Base-by-base conservation (phyloP, 345 rosid species). In the Syzygium jambos region DNA sequence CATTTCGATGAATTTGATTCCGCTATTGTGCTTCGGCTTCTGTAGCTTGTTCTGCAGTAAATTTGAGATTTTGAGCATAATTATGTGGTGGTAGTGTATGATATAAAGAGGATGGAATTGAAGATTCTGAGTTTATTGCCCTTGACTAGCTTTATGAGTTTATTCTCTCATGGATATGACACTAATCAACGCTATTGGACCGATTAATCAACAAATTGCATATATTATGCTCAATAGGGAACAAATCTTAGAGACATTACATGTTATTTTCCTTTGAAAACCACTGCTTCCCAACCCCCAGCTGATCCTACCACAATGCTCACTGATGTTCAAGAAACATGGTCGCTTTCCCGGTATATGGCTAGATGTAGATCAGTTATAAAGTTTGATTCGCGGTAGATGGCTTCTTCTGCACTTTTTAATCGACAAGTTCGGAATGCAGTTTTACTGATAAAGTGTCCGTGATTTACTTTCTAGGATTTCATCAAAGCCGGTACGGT, bases 401-500 rank as follows among this genome's bases (percentile, higher is more conserved):
- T 34, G 41, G 23, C 25, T 19, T 73, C 80, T 73, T 73, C 80
- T 9, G 80, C 49, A 9, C 80, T 11, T 34, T 73, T 68, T 17
- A 3, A 13, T 73, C 19, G 41, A 73, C 80, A 19, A 41, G 25
- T 73, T 16, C 5, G 49, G 25, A 73, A 34, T 73, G 78, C 9
- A 34, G 78, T 38, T 30, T 46, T 17, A 17, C 78, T 68, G 80
- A 73, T 78, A 55, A 82, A 41, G 51, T 15, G 51, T 77, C 53
- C 7, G 41, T 68, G 3, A 29, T 51, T 52, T 52, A 52, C 53
- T 43, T 86, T 86, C 80, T 34, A 95, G 97, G 98, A 38, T 95
- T 96, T 85, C 98, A 96, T 73, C 97, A 96, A 46, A 95, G 97
- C 85, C 88, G 93, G 84, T 93, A 90, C 34, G 98, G 97, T 4